Evolutionary conservation across 2,329 filamentous ascomycete species (phyloP).

Genomic region (Coccinonectria pachysandricola): DNA sequence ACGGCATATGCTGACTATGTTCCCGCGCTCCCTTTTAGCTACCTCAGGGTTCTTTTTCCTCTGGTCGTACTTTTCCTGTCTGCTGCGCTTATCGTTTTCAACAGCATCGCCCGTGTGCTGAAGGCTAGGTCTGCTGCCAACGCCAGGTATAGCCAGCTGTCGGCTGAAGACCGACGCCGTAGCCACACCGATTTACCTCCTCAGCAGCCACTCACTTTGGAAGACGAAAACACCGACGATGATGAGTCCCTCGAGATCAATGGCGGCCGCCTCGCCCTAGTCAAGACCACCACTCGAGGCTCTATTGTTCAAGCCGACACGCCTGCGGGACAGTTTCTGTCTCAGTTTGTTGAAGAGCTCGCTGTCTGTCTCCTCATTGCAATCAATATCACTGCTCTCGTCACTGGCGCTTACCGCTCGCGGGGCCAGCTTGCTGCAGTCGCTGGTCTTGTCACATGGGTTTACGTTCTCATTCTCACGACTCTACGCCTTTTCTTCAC

Average conservation of each 20-base stretch:
- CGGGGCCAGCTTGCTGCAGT: slow-evolving; percentile 51
- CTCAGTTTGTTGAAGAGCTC: slow-evolving; percentile 64
- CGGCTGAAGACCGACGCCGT: slow-evolving; percentile 30
- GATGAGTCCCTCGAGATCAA: slow-evolving; percentile 45
- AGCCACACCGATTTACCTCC: slow-evolving; percentile 44
- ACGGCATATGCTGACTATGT: slow-evolving; percentile 6
- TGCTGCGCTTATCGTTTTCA: slow-evolving; percentile 51
- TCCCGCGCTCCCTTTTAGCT: slow-evolving; percentile 15
- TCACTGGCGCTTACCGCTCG: slow-evolving; percentile 47
- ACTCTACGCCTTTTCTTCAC: slow-evolving; percentile 60
- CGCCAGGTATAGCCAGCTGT: slow-evolving; percentile 45
- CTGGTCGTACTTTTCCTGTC: slow-evolving; percentile 62
- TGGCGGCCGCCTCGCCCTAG: slow-evolving; percentile 46
- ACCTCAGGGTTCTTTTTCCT: slow-evolving; percentile 63
- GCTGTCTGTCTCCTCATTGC: slow-evolving; percentile 62
- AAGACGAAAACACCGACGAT: slow-evolving; percentile 48
- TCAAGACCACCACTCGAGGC: slow-evolving; percentile 50
- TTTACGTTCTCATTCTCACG: slow-evolving; percentile 67
- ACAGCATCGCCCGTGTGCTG: slow-evolving; percentile 43
- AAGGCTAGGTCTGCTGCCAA: slow-evolving; percentile 36
- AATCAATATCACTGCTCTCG: slow-evolving; percentile 55
- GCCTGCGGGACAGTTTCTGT: slow-evolving; percentile 60
- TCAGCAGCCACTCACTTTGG: slow-evolving; percentile 24
- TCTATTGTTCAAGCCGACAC: slow-evolving; percentile 63
- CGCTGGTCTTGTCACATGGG: slow-evolving; percentile 63